Percentiles rank a stretch among this genome's conserved stretches.
Evolutionary conservation across 73 alveolate species (phyloP).

Genomic region (Blepharisma stoltei): DNA sequence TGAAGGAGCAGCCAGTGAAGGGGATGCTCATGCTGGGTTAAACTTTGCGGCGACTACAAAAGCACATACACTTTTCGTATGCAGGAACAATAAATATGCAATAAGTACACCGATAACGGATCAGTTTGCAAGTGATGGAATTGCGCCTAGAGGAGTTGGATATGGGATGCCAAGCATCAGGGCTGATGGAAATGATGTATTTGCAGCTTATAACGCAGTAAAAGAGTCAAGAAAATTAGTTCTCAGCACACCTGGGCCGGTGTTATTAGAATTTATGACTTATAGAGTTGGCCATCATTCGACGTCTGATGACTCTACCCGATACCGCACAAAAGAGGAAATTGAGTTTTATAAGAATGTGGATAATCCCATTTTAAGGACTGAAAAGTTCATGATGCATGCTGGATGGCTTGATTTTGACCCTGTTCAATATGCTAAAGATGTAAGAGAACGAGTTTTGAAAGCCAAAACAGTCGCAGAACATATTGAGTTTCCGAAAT

Average conservation of each 20-base stretch:
- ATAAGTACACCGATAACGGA: constrained; percentile 81
- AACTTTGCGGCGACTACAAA: constrained; percentile 92
- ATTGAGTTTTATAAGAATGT: constrained; percentile 20
- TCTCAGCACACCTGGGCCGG: constrained; percentile 70
- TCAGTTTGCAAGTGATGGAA: constrained; percentile 92
- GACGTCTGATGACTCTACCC: constrained; percentile 72
- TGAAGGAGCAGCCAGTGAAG: constrained; percentile 95
- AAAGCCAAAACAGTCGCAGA: constrained; percentile 33
- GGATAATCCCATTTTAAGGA: constrained; percentile 50
- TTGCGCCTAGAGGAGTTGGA: constrained; percentile 87
- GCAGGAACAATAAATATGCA: constrained; percentile 87
- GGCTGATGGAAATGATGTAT: constrained; percentile 93
- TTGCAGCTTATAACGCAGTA: constrained; percentile 85
- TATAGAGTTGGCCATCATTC: constrained; percentile 92
- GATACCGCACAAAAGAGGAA: constrained; percentile 46
- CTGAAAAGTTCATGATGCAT: constrained; percentile 45
- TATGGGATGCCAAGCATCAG: constrained; percentile 87
- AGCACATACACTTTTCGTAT: constrained; percentile 83
- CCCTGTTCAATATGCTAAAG: constrained; percentile 43
- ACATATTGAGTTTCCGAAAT: constrained; percentile 54
- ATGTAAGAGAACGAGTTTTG: constrained; percentile 56
- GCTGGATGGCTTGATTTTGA: constrained; percentile 52
- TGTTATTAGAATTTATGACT: constrained; percentile 85
- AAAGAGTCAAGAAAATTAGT: constrained; percentile 78
- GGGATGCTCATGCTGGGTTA: constrained; percentile 93